Evolutionary conservation across 2,329 filamentous ascomycete genomes (phyloP), one percentile per base, ranked within the genome.

Genomic region (Colletotrichum magnum): DNA sequence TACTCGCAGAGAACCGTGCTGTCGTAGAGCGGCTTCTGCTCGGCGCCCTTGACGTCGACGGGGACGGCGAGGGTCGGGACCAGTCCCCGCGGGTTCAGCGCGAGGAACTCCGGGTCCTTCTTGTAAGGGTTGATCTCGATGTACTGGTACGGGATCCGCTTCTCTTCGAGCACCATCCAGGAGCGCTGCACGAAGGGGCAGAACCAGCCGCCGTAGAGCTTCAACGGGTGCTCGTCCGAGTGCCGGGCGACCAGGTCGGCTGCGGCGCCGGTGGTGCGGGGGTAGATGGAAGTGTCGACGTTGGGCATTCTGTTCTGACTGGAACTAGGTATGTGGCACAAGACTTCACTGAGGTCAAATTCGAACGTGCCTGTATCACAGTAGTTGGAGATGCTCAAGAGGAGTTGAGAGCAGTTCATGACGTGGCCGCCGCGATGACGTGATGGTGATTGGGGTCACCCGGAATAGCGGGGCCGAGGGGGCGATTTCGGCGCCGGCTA

Each of bases 81-180:
- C 1, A 95, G 84, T 1, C 93, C 93, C 13, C 92, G 88, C 0
- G 93, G 93, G 75, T 95, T 95, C 71, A 95, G 83, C 9, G 86
- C 84, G 24, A 95, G 83, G 32, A 94, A 90, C 1, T 87, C 89
- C 4, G 87, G 79, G 0, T 88, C 89, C 75, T 95, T 95, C 78
- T 90, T 83, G 82, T 94, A 94, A 0, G 93, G 93, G 78, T 94
- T 94, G 68, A 94, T 90, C 82, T 93, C 91, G 72, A 93, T 84
- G 77, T 93, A 94, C 80, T 94, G 90, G 77, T 95, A 91, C 16
- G 88, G 87, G 36, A 94, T 91, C 2, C 84, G 80, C 78, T 95
- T 94, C 77, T 94, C 92, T 74, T 90, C 87, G 12, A 95, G 85
- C 1, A 90, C 88, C 70, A 94, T 90, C 90, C 92, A 94, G 15